Conservation (phyloP, 148 eudicot species). For the Linanthus parryae region DNA sequence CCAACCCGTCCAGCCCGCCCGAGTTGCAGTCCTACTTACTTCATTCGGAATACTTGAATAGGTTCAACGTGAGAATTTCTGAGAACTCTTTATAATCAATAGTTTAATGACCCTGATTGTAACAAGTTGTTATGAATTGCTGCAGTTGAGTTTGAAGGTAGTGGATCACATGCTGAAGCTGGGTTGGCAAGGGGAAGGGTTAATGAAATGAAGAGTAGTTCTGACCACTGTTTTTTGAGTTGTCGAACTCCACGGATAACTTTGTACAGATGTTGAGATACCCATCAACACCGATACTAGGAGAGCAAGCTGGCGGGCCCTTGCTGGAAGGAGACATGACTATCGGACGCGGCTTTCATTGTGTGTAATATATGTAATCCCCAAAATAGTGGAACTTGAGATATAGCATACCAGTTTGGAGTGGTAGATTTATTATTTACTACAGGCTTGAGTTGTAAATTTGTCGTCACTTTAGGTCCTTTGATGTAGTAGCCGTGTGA, state of each 20-base stretch:
- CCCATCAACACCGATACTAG: slow-evolving; percentile 3
- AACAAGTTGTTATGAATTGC: not conserved
- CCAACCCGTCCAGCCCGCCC: too few species aligned
- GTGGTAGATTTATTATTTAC: slow-evolving; percentile 20
- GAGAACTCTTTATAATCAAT: too few species aligned
- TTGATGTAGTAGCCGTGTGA: slow-evolving; percentile 1
- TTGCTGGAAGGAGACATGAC: not conserved
- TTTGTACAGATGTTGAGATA: slow-evolving; percentile 8
- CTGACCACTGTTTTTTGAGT: not conserved
- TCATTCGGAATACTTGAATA: too few species aligned
- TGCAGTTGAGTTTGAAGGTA: slow-evolving; percentile 93
- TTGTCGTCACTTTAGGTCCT: slow-evolving; percentile 4
- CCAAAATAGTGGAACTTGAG: not conserved
- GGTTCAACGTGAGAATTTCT: too few species aligned
- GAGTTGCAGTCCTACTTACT: too few species aligned
- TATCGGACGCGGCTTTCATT: slow-evolving; percentile 5
- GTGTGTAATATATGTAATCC: slow-evolving; percentile 24
- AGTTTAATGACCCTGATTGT: too few species aligned
- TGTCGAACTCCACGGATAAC: not conserved
- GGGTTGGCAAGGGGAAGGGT: slow-evolving; percentile 93
- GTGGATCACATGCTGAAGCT: slow-evolving; percentile 98
- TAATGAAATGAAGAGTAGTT: slow-evolving; percentile 40
- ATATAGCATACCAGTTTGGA: slow-evolving; percentile 10
- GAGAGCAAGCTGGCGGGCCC: slow-evolving; percentile 6
- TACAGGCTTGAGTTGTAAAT: slow-evolving; percentile 32